Conservation (phyloP, 306 rosid species). For the Nissolia schottii region DNA sequence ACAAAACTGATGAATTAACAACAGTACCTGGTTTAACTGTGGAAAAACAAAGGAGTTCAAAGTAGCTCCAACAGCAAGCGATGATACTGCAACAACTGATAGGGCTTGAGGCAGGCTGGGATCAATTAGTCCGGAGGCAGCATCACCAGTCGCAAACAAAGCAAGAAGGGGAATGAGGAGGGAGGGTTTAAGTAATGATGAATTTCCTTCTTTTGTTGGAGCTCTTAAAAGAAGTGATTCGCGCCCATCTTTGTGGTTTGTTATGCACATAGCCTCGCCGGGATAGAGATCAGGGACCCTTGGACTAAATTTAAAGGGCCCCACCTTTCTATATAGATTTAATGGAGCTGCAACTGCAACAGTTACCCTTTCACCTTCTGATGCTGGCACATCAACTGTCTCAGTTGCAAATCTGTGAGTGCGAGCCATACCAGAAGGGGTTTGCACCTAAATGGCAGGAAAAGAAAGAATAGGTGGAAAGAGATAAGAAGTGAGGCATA, state of each 20-base stretch:
- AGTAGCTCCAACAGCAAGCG: constrained; percentile 78
- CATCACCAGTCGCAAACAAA: constrained; percentile 80
- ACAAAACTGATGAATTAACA: constrained; percentile 2
- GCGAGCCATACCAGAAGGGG: constrained; percentile 91
- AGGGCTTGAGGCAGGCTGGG: constrained; percentile 79
- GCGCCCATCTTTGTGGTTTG: constrained; percentile 88
- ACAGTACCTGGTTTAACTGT: constrained; percentile 62
- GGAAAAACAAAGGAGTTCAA: constrained; percentile 66
- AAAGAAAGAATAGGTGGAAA: constrained; percentile 14
- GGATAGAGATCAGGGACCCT: constrained; percentile 70
- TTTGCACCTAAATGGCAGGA: constrained; percentile 57
- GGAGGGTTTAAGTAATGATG: constrained; percentile 63
- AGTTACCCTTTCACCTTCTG: constrained; percentile 88
- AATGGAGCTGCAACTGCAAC: constrained; percentile 89
- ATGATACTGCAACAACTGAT: constrained; percentile 64
- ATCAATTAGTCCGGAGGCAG: constrained; percentile 80
- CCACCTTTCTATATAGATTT: constrained; percentile 63
- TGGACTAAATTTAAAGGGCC: constrained; percentile 83
- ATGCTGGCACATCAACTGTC: constrained; percentile 92
- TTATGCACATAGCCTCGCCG: constrained; percentile 89
- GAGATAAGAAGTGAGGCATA: background rate
- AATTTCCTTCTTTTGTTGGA: constrained; percentile 60
- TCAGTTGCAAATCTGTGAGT: constrained; percentile 94
- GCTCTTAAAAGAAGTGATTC: constrained; percentile 86
- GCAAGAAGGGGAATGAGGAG: constrained; percentile 68